phyloP scores from a whole-genome alignment of 805 yeast species.

The Yamadazyma laniorum region DNA sequence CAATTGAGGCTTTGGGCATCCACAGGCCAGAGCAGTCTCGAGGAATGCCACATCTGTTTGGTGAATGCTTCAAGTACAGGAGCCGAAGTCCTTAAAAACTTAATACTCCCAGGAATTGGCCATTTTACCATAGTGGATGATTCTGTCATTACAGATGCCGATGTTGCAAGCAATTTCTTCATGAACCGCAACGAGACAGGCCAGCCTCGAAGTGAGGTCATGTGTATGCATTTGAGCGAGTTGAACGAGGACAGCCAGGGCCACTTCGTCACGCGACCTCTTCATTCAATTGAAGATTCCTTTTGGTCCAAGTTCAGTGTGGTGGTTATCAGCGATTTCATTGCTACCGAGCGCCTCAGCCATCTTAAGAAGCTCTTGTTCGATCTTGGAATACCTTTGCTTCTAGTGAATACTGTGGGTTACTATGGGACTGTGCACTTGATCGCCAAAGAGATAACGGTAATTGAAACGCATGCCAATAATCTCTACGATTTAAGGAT shows the following conservation, averaged over 20 bases:
- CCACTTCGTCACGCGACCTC: constrained; percentile 16
- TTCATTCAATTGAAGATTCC: constrained; percentile 4
- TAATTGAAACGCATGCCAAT: constrained; percentile 72
- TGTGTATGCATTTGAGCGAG: constrained; percentile 46
- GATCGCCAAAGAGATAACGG: constrained; percentile 55
- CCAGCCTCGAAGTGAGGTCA: constrained; percentile 33
- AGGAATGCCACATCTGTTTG: constrained; percentile 57
- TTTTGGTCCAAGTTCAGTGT: constrained; percentile 54
- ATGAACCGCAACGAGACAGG: constrained; percentile 47
- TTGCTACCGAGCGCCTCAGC: constrained; percentile 18
- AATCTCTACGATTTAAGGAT: constrained; percentile 64
- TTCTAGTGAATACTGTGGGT: constrained; percentile 54
- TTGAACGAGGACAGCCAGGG: constrained; percentile 61
- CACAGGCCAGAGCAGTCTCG: constrained; percentile 66
- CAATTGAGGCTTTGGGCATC: constrained; percentile 86
- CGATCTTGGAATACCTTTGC: constrained; percentile 49
- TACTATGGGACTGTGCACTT: constrained; percentile 63
- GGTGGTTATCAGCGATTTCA: constrained; percentile 41
- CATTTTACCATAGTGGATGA: constrained; percentile 54
- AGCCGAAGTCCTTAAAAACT: constrained; percentile 71
- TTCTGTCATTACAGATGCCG: constrained; percentile 35
- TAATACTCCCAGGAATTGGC: constrained; percentile 74
- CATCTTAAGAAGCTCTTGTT: constrained; percentile 39
- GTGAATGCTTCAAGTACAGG: constrained; percentile 57
- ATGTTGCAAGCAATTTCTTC: constrained; percentile 64